A percentile compares a stretch with the other conserved stretches of the same genome.
Evolutionary conservation across 1,284 basidiomycete species (phyloP).

Genomic region (Chalciporus piperatoides): DNA sequence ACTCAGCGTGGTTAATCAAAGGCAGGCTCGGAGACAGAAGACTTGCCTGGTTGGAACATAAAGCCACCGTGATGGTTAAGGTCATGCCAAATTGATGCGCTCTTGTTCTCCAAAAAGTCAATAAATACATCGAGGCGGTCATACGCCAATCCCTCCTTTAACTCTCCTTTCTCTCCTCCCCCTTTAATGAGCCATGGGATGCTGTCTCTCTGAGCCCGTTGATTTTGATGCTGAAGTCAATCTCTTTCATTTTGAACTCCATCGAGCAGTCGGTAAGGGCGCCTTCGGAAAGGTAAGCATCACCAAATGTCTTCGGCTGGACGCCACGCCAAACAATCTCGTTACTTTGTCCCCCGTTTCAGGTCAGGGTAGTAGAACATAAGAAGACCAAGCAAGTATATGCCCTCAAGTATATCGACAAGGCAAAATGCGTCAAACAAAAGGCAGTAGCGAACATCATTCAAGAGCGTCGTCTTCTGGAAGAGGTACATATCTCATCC

Average conservation of each 20-base stretch:
- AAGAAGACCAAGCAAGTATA: conserved; percentile 91
- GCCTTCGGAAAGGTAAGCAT: conserved; percentile 92
- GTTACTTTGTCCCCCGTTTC: background rate
- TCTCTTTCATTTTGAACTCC: conserved; percentile 94
- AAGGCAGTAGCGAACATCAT: conserved; percentile 93
- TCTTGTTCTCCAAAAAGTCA: conserved; percentile 28
- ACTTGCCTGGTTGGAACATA: background rate
- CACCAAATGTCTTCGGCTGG: background rate
- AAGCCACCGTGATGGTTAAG: background rate
- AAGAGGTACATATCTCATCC: conserved; percentile 60
- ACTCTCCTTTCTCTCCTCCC: conserved; percentile 34
- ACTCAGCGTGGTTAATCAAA: background rate
- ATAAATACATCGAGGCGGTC: conserved; percentile 25
- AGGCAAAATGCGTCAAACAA: conserved; percentile 87
- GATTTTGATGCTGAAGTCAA: conserved; percentile 94
- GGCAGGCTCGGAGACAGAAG: conserved; percentile 2
- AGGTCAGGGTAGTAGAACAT: conserved; percentile 93
- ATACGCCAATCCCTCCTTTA: conserved; percentile 26
- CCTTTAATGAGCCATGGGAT: conserved; percentile 50
- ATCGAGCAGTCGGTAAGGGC: conserved; percentile 91
- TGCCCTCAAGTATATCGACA: conserved; percentile 98
- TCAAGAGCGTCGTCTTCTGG: conserved; percentile 85
- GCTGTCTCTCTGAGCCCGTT: conserved; percentile 70
- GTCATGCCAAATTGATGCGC: conserved; percentile 25
- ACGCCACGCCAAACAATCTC: background rate